A percentile compares a stretch with the other conserved stretches of the same genome.
Evolutionary conservation across 2,329 filamentous ascomycete species (phyloP).

Genomic region (Colletotrichum sp.): DNA sequence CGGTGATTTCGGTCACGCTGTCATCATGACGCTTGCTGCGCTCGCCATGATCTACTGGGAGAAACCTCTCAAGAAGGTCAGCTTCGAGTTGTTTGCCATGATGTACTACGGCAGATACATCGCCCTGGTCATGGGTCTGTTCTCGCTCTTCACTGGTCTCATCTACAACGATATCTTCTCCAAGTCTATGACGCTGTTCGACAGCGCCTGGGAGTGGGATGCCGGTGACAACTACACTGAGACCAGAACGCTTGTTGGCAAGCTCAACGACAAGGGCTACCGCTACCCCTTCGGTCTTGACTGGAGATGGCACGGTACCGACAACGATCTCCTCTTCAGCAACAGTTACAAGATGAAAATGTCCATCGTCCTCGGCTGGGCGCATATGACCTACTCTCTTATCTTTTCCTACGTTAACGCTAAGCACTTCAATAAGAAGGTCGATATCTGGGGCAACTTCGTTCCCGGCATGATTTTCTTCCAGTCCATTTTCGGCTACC

Average conservation of each 20-base stretch:
- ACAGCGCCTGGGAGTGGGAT: slow-evolving; percentile 85
- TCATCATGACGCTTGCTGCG: slow-evolving; percentile 85
- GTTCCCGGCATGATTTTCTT: slow-evolving; percentile 99
- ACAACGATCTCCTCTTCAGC: slow-evolving; percentile 93
- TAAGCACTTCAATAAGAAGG: slow-evolving; percentile 89
- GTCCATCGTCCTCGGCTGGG: slow-evolving; percentile 96
- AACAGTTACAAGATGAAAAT: slow-evolving; percentile 99
- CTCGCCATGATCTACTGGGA: slow-evolving; percentile 97
- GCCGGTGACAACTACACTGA: slow-evolving; percentile 70
- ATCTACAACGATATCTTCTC: slow-evolving; percentile 99
- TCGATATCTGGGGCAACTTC: slow-evolving; percentile 98
- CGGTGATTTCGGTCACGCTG: slow-evolving; percentile 92
- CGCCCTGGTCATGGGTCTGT: slow-evolving; percentile 96
- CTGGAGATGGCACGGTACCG: slow-evolving; percentile 94
- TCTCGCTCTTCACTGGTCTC: slow-evolving; percentile 95
- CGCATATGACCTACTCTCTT: slow-evolving; percentile 98
- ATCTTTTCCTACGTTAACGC: slow-evolving; percentile 93
- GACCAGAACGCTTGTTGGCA: slow-evolving; percentile 68
- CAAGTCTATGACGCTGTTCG: slow-evolving; percentile 86
- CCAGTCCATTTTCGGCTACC: slow-evolving; percentile 97
- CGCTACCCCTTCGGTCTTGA: slow-evolving; percentile 96
- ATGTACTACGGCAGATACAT: slow-evolving; percentile 99
- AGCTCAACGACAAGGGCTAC: slow-evolving; percentile 72
- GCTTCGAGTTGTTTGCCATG: slow-evolving; percentile 95
- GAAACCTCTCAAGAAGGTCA: slow-evolving; percentile 88